A percentile compares a stretch with the other conserved stretches of the same genome.
Conservation (phyloP, 2,329 filamentous ascomycete genomes). For the Epicoccum nigrum region DNA sequence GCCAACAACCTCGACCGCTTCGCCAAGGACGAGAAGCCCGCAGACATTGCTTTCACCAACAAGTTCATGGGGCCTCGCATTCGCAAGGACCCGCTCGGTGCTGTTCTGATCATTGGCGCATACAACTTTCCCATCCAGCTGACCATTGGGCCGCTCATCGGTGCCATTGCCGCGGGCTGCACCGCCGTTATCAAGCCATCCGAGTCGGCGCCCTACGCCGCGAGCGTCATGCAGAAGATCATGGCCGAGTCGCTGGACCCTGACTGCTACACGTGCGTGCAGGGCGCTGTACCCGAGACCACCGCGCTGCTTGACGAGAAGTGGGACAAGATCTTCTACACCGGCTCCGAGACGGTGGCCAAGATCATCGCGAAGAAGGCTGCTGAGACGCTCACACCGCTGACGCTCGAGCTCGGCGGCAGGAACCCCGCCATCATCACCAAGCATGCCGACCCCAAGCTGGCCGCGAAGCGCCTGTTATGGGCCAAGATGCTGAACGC, state of each 20-base stretch:
- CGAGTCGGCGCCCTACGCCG: conserved; percentile 77
- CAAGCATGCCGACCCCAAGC: conserved; percentile 75
- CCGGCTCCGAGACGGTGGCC: conserved; percentile 77
- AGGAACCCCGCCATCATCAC: conserved; percentile 91
- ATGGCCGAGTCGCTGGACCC: conserved; percentile 77
- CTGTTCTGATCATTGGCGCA: conserved; percentile 83
- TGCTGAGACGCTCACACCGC: conserved; percentile 70
- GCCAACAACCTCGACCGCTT: conserved; percentile 80
- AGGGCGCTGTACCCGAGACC: conserved; percentile 81
- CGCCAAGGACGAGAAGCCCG: conserved; percentile 78
- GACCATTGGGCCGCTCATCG: conserved; percentile 77
- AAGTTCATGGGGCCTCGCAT: conserved; percentile 74
- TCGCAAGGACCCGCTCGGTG: conserved; percentile 85
- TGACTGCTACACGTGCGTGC: conserved; percentile 75
- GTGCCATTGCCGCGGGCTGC: conserved; percentile 91
- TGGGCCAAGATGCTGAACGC: conserved; percentile 90
- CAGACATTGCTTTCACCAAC: conserved; percentile 72
- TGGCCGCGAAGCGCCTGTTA: conserved; percentile 82
- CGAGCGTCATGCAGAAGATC: conserved; percentile 80
- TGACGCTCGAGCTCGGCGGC: conserved; percentile 88
- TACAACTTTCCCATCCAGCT: conserved; percentile 95
- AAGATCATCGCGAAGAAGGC: conserved; percentile 61
- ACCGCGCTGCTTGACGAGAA: conserved; percentile 83
- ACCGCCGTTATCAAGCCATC: conserved; percentile 90
- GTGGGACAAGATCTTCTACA: conserved; percentile 99